Base-by-base conservation (phyloP, 352 stramenopile species). In the Hyaloperonospora arabidopsidis region DNA sequence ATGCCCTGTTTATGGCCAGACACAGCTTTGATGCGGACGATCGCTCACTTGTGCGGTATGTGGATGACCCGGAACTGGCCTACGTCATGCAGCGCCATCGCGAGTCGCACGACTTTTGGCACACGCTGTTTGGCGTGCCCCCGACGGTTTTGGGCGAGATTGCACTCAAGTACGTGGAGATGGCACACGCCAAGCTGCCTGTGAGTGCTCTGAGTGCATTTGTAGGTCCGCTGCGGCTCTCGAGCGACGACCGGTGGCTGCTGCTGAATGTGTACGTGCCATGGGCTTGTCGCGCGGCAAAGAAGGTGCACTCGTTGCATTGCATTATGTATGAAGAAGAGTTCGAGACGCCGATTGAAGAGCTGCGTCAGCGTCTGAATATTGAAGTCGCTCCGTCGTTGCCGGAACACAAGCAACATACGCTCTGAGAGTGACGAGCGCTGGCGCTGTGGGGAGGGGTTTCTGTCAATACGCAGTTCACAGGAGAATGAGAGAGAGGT, bases 31-130 rank as follows among this genome's bases (percentile, higher is more conserved):
- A 97, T 70, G 84, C 93, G 0, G 87, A 97, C 45, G 72, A 75
- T 14, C 89, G 90, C 29, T 70, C 75, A 17, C 72, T 78, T 17
- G 90, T 97, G 40, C 68, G 79, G 72, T 89, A 86, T 61, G 82
- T 97, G 18, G 88, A 97, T 46, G 93, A 98, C 67, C 70, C 84
- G 25, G 91, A 98, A 53, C 76, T 98, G 8, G 89, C 92, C 11
- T 99, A 98, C 68, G 87, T 98, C 10, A 97, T 98, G 90, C 82
- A 95, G 52, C 79, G 92, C 41, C 96, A 97, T 70, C 78, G 94
- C 44, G 90, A 97, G 70, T 65, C 74, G 36, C 96, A 99, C 65
- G 96, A 98, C 72, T 97, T 97, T 66, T 98, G 88, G 87, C 96
- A 99, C 78, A 93, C 87, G 48, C 73, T 99, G 12, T 98, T 89